Evolutionary conservation across 1,284 basidiomycete genomes (phyloP).

Genomic region (Ceratobasidium sp.): DNA sequence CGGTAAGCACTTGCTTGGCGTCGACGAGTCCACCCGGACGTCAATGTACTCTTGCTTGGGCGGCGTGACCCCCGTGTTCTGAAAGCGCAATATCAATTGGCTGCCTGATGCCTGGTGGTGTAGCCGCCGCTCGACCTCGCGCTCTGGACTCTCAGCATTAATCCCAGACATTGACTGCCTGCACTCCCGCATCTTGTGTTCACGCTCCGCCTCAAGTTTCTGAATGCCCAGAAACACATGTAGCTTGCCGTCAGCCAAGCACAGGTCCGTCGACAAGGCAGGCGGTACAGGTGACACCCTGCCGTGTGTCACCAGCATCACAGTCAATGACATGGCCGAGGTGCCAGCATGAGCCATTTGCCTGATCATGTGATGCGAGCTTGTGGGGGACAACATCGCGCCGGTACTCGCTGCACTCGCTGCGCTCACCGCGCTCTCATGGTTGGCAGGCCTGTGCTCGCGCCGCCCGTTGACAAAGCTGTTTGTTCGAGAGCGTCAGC

Average conservation of each 20-base stretch:
- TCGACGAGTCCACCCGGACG: slow-evolving; percentile 20
- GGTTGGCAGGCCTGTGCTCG: slow-evolving; percentile 68
- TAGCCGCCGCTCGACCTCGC: slow-evolving; percentile 65
- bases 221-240: slow-evolving; percentile 90
- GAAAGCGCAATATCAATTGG: slow-evolving; percentile 68
- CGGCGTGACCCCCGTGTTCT: slow-evolving; percentile 42
- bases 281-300: slow-evolving; percentile 77
- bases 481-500: slow-evolving; percentile 80
- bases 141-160: slow-evolving; percentile 40
- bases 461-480: slow-evolving; percentile 68
- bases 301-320: slow-evolving; percentile 62
- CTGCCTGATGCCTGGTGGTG: slow-evolving; percentile 77
- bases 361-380: slow-evolving; percentile 51
- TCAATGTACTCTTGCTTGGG: slow-evolving; percentile 42
- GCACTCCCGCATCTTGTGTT: slow-evolving; percentile 60
- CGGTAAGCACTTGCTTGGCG: slow-evolving; percentile 65
- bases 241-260: slow-evolving; percentile 82
- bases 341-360: slow-evolving; percentile 26
- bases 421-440: slow-evolving; percentile 80
- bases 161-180: slow-evolving; percentile 33
- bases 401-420: slow-evolving; percentile 67
- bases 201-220: slow-evolving; percentile 71
- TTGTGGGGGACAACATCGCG: slow-evolving; percentile 52
- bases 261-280: slow-evolving; percentile 69
- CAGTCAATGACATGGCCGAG: slow-evolving; percentile 53